Percentiles rank a stretch among this genome's conserved stretches.
Conservation (phyloP, 2,329 filamentous ascomycete genomes). For the Talaromyces amestolkiae region DNA sequence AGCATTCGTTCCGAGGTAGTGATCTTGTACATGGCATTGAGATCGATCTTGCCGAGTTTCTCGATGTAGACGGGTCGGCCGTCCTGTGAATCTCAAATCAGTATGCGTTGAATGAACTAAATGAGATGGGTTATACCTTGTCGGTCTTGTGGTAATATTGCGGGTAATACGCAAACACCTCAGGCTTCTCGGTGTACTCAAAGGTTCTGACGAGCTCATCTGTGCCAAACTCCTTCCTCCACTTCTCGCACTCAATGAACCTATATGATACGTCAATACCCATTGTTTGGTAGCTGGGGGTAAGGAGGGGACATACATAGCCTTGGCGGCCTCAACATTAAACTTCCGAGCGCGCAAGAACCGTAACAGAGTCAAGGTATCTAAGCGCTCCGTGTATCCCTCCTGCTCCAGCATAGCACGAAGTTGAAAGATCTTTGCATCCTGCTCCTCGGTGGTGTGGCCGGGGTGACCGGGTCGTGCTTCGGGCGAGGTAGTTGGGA, state of each 20-base stretch:
- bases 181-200: conserved; percentile 79
- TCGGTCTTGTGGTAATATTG: conserved; percentile 94
- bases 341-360: conserved; percentile 96
- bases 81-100: conserved; percentile 59
- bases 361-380: conserved; percentile 88
- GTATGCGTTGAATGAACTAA: not conserved
- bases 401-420: conserved; percentile 78
- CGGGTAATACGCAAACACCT: conserved; percentile 88
- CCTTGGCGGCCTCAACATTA: conserved; percentile 75
- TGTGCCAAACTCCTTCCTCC: conserved; percentile 82
- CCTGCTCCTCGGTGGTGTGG: conserved; percentile 79
- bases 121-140: conserved; percentile 41
- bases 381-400: conserved; percentile 78
- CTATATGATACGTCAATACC: conserved; percentile 47
- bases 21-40: conserved; percentile 87
- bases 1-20: conserved; percentile 92
- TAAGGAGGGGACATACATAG: conserved; percentile 65
- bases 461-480: conserved; percentile 77
- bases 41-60: conserved; percentile 88
- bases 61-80: conserved; percentile 97
- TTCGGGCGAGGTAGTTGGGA: conserved; percentile 72
- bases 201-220: conserved; percentile 78
- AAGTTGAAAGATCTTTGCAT: conserved; percentile 85
- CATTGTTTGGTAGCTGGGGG: not conserved
- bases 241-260: conserved; percentile 88